phyloP scores from a whole-genome alignment of 2,329 filamentous ascomycete genomes.

The Colletotrichum sojae region DNA sequence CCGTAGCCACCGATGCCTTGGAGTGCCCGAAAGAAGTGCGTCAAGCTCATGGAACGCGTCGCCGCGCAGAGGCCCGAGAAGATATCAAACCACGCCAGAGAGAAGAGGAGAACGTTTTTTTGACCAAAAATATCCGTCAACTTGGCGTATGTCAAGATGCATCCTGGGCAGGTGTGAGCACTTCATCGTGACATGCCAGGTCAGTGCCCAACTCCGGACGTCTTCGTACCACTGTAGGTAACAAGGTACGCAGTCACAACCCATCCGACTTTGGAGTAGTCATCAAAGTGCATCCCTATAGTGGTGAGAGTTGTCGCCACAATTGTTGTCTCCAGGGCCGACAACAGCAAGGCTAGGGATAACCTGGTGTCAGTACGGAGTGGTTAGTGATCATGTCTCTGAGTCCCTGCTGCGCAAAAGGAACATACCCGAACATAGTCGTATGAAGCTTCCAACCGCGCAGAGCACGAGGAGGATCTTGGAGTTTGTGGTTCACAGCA shows the following conservation, averaged over 20 bases:
- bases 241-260: background rate
- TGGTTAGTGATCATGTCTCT: background rate
- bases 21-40: constrained; percentile 54
- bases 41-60: constrained; percentile 6
- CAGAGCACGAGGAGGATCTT: constrained; percentile 9
- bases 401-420: no score
- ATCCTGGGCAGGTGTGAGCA: background rate
- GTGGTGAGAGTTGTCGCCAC: constrained; percentile 10
- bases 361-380: background rate
- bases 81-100: background rate
- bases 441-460: constrained; percentile 14
- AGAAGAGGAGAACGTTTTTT: background rate
- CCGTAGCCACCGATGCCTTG: constrained; percentile 54
- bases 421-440: constrained; percentile 8
- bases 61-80: constrained; percentile 12
- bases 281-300: background rate
- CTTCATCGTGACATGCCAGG: background rate
- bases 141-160: constrained; percentile 11
- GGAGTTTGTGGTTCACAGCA: background rate
- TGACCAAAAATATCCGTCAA: constrained; percentile 12
- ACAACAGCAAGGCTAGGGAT: background rate
- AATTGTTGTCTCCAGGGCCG: constrained; percentile 18
- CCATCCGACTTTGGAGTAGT: constrained; percentile 10
- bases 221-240: constrained; percentile 1
- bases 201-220: background rate